Conservation (phyloP, 208 protist species). For the Crithidia sp. region DNA sequence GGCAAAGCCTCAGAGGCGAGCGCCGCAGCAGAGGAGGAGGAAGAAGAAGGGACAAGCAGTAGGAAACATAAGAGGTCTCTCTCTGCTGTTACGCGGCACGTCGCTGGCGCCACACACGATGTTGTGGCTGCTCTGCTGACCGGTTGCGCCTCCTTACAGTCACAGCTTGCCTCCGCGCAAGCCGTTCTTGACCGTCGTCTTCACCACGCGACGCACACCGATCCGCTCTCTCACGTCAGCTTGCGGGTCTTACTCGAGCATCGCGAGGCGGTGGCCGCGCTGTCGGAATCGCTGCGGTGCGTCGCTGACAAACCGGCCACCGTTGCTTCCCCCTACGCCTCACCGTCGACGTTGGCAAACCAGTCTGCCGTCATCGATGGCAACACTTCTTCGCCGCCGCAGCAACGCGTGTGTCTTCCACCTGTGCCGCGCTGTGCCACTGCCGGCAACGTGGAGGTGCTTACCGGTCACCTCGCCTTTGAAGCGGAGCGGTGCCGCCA, state of each 20-base stretch:
- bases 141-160: constrained; percentile 59
- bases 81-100: not conserved
- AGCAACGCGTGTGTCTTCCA: constrained; percentile 7
- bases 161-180: constrained; percentile 41
- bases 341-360: not conserved
- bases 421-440: constrained; percentile 47
- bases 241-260: constrained; percentile 32
- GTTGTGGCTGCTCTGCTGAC: constrained; percentile 44
- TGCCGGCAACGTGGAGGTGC: constrained; percentile 49
- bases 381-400: not conserved
- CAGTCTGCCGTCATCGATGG: not conserved
- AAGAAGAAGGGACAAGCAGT: not conserved
- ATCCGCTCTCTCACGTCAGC: constrained; percentile 22
- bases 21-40: not conserved
- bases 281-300: constrained; percentile 36
- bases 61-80: not conserved
- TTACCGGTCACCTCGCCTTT: constrained; percentile 60
- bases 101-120: not conserved
- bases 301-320: constrained; percentile 26
- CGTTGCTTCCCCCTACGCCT: not conserved
- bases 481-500: constrained; percentile 63
- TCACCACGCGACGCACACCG: not conserved
- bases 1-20: not conserved
- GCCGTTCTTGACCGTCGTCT: constrained; percentile 7
- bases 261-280: constrained; percentile 30